A percentile compares a stretch with the other conserved stretches of the same genome.
phyloP scores from a whole-genome alignment of 257 asterid genomes.

The Sherardia arvensis region DNA sequence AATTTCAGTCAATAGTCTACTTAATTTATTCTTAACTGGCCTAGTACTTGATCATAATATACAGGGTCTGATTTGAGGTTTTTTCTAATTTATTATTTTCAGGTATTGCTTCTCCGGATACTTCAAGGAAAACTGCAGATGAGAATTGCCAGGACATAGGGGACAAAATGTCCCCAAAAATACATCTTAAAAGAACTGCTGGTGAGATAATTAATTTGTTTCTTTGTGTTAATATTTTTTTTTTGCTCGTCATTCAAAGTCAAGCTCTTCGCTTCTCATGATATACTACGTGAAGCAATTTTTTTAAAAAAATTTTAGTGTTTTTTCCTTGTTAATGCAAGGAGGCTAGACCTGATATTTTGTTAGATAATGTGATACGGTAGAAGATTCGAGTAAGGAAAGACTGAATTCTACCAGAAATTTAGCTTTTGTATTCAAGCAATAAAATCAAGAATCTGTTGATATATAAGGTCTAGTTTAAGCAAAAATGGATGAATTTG shows the following conservation, averaged over 20 bases:
- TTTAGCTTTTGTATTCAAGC: not conserved
- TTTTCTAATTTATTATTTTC: slow-evolving; percentile 13
- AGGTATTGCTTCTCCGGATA: slow-evolving; percentile 9
- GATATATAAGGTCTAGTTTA: not conserved
- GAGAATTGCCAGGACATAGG: not conserved
- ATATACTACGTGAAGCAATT: not conserved
- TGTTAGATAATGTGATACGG: not conserved
- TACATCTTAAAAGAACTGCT: not conserved
- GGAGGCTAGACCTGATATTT: not conserved
- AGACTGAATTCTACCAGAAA: not conserved
- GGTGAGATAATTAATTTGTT: slow-evolving; percentile 5
- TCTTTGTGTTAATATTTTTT: not conserved
- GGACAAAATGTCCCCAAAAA: not conserved
- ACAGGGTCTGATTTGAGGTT: not conserved
- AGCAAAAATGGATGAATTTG: not conserved
- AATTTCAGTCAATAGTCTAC: not conserved
- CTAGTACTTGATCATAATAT: not conserved
- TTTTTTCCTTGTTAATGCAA: too few relatives aligned
- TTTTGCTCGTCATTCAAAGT: not conserved
- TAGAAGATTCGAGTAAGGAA: not conserved
- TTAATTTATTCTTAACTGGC: not conserved
- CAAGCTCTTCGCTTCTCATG: not conserved
- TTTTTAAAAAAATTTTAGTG: too few relatives aligned
- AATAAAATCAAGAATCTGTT: not conserved
- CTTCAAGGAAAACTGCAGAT: slow-evolving; percentile 1